Conservation (phyloP, 371 early-diverging fungal genomes). For the Capillidium heterosporum region DNA sequence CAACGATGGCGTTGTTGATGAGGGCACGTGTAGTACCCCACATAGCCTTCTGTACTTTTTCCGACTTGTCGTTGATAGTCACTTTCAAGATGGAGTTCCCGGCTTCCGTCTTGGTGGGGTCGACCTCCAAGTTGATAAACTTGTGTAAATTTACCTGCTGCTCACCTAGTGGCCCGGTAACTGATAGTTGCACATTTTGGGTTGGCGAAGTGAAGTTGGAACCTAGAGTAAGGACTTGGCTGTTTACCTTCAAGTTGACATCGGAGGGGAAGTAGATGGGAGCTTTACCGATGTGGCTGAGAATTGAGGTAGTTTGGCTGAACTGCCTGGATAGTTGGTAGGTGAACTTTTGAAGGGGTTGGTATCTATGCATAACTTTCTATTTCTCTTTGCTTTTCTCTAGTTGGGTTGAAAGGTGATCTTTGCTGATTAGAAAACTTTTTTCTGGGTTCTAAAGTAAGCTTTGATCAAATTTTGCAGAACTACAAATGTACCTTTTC, state of each 20-base stretch:
- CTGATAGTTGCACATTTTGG: constrained; percentile 38
- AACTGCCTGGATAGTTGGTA: constrained; percentile 20
- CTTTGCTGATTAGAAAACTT: too few relatives aligned
- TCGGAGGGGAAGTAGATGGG: constrained; percentile 41
- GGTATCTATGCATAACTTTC: too few relatives aligned
- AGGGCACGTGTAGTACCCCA: constrained; percentile 92
- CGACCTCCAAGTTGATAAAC: constrained; percentile 41
- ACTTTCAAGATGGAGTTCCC: constrained; percentile 34
- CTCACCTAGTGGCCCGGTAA: constrained; percentile 69
- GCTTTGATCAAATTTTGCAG: too few relatives aligned
- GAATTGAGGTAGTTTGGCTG: constrained; percentile 19
- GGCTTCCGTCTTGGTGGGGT: constrained; percentile 16
- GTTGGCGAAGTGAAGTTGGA: constrained; percentile 27
- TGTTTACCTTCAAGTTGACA: constrained; percentile 30
- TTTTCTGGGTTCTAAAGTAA: too few relatives aligned
- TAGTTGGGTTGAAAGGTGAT: too few relatives aligned
- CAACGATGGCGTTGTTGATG: constrained; percentile 67
- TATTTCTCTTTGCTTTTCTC: too few relatives aligned
- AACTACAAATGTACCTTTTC: too few relatives aligned
- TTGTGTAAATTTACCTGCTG: constrained; percentile 59
- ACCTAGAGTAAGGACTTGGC: not conserved
- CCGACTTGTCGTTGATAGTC: constrained; percentile 29
- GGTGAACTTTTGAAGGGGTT: not conserved
- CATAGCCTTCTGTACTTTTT: constrained; percentile 66
- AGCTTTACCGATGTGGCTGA: constrained; percentile 47